Base-by-base conservation (phyloP, 176 grass and related monocot genomes). In the Avena atlantica region DNA sequence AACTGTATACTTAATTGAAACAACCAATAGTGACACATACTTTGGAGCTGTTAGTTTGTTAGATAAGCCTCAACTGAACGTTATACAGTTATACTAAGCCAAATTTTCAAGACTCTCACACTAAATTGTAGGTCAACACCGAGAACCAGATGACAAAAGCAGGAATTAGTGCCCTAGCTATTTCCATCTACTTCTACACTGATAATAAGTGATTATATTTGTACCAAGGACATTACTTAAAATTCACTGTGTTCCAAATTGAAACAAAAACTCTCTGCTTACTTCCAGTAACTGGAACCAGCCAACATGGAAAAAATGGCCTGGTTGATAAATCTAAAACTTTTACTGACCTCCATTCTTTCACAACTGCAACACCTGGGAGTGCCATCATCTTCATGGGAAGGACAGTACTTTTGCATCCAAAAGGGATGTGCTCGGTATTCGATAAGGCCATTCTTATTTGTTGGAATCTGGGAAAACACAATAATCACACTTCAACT, bases 321-420 rank as follows among this genome's bases (percentile, higher is more conserved):
- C 63, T 87, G 79, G 25, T 72, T 78, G 53, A 34, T 23, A 34
- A 12, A 90, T 78, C 34, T 55, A 83, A 72, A 74, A 87, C 9
- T 40, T 84, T 45, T 42, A 84, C 85, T 80, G 37, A 99, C 97
- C 97, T 99, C 94, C 94, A 99, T 92, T 85, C 94, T 78, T 89
- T 99, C 97, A 89, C 97, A 99, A 76, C 97, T 96, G 86, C 97
- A 99, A 48, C 97, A 99, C 74, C 91, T 92, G 57, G 92, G 94
- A 88, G 97, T 99, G 69, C 85, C 87, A 83, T 99, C 97, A 75
- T 87, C 56, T 90, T 96, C 94, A 78, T 99, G 97, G 68, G 86
- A 90, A 71, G 97, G 97, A 34, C 97, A 99, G 76, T 99, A 99
- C 86, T 92, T 94, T 49, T 96, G 94, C 80, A 84, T 86, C 97